phyloP scores from a whole-genome alignment of 768 basidiomycete species.

The Suillus variegatus region DNA sequence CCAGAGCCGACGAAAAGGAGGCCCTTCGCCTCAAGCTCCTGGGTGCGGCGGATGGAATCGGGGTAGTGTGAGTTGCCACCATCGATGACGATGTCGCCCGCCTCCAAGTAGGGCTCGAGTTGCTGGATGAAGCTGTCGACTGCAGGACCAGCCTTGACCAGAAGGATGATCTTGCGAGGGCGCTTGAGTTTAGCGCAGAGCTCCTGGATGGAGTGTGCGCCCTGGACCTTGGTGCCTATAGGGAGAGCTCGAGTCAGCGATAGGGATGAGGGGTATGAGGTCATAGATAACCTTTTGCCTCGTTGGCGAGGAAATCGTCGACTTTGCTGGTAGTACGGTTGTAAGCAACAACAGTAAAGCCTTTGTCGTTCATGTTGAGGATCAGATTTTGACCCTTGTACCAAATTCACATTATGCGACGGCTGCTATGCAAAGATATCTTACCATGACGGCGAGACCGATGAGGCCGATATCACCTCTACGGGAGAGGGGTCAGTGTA shows the following conservation, averaged over 20 bases:
- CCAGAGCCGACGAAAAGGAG: constrained; percentile 97
- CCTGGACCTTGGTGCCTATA: constrained; percentile 90
- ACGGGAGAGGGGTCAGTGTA: constrained; percentile 21
- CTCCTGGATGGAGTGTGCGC: constrained; percentile 93
- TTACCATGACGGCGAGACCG: constrained; percentile 97
- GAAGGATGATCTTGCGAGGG: constrained; percentile 96
- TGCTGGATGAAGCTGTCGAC: constrained; percentile 95
- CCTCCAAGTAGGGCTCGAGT: constrained; percentile 86
- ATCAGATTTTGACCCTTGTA: constrained; percentile 92
- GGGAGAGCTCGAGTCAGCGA: constrained; percentile 21
- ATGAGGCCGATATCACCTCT: constrained; percentile 99
- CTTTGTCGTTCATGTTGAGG: constrained; percentile 99
- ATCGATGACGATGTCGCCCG: constrained; percentile 98
- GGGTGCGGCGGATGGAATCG: constrained; percentile 91
- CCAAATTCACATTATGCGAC: constrained; percentile 12
- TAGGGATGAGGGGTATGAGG: constrained; percentile 25
- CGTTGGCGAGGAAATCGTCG: constrained; percentile 91
- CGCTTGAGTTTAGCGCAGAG: constrained; percentile 89
- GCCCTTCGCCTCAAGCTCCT: constrained; percentile 93
- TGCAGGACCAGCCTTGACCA: constrained; percentile 96
- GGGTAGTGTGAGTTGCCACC: constrained; percentile 99
- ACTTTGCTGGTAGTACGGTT: constrained; percentile 98
- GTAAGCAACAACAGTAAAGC: constrained; percentile 94
- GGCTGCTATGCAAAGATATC: constrained; percentile 24
- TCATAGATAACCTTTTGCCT: constrained; percentile 84